Evolutionary conservation across 768 basidiomycete species (phyloP).

Genomic region (Pisolithus microcarpus): DNA sequence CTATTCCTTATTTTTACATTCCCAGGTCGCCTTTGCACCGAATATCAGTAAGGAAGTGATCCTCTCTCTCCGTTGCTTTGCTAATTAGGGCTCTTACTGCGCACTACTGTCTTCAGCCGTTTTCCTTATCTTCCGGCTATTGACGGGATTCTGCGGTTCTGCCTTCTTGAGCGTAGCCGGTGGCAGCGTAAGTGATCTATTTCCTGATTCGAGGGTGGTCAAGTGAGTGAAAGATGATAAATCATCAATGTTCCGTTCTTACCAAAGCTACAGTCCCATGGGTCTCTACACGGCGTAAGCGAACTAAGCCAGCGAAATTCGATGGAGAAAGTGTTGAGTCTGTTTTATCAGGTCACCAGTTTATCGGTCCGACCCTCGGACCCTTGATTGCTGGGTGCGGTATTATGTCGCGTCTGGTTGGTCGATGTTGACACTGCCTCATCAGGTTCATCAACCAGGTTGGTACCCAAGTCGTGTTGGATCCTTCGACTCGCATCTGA

Average conservation of each 20-base stretch:
- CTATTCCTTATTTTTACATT: conserved; percentile 59
- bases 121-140: conserved; percentile 54
- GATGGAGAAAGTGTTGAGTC: neutral
- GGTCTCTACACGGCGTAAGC: conserved; percentile 41
- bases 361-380: conserved; percentile 49
- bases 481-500: neutral
- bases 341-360: conserved; percentile 34
- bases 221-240: conserved; percentile 34
- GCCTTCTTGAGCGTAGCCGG: conserved; percentile 60
- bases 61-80: neutral
- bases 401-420: conserved; percentile 1
- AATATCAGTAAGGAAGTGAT: conserved; percentile 40
- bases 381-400: conserved; percentile 54
- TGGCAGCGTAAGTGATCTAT: conserved; percentile 54
- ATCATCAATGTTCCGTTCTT: neutral
- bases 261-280: conserved; percentile 40
- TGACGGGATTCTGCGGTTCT: conserved; percentile 47
- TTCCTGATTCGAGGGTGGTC: conserved; percentile 48
- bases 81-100: neutral
- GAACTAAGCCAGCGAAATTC: neutral
- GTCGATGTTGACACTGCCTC: neutral
- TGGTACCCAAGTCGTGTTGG: conserved; percentile 4
- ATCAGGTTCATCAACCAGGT: conserved; percentile 66
- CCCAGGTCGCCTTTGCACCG: conserved; percentile 67
- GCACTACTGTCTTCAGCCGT: conserved; percentile 33